Conservation (phyloP, 2,329 filamentous ascomycete genomes). For the Verticillium dahliae region DNA sequence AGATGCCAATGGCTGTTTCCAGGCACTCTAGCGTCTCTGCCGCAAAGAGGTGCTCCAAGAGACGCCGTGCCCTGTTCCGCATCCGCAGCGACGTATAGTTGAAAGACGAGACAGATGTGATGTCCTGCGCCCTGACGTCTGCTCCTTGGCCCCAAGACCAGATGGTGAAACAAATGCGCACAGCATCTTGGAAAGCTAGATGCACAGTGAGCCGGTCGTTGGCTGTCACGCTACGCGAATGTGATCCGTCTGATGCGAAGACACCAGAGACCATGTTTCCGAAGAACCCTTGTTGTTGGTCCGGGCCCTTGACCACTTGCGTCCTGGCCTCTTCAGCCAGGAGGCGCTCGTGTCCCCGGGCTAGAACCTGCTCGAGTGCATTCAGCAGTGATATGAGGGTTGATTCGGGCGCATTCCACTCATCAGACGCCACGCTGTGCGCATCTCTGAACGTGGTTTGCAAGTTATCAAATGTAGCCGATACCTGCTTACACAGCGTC, state of each 20-base stretch:
- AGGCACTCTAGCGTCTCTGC: conserved; percentile 90
- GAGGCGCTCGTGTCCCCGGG: conserved; percentile 77
- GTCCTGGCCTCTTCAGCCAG: conserved; percentile 67
- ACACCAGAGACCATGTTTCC: conserved; percentile 92
- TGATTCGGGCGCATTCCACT: conserved; percentile 52
- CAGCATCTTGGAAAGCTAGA: conserved; percentile 93
- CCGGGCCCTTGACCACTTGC: conserved; percentile 67
- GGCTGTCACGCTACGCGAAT: conserved; percentile 76
- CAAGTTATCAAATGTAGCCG: conserved; percentile 63
- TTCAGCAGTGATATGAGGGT: conserved; percentile 83
- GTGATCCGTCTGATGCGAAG: conserved; percentile 70
- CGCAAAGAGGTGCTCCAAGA: conserved; percentile 87
- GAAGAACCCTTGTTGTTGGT: conserved; percentile 82
- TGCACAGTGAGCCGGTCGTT: conserved; percentile 91
- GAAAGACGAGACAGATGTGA: conserved; percentile 71
- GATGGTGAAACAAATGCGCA: conserved; percentile 84
- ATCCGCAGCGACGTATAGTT: conserved; percentile 85
- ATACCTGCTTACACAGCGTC: conserved; percentile 77
- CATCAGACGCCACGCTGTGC: conserved; percentile 14
- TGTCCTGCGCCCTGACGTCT: conserved; percentile 54
- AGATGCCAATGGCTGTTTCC: conserved; percentile 83
- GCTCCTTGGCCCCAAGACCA: conserved; percentile 83
- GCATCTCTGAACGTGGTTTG: conserved; percentile 51
- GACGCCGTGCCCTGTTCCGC: conserved; percentile 78
- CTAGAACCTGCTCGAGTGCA: conserved; percentile 84